phyloP scores from a whole-genome alignment of 257 asterid genomes.

The Ehretia macrophylla region DNA sequence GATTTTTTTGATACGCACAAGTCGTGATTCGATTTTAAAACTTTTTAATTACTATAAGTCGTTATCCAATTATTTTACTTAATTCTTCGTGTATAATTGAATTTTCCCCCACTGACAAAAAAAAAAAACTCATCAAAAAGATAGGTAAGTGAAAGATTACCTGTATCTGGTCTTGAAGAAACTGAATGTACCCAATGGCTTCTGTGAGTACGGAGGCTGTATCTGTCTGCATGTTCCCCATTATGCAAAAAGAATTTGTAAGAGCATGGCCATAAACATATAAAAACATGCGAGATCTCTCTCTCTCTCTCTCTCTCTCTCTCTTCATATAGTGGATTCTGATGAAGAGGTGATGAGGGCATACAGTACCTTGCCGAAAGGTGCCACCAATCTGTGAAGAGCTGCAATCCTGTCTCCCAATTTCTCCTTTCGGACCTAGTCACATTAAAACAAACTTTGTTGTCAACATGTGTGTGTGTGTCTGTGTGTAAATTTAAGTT shows the following conservation, averaged over 20 bases:
- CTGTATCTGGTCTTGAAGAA: slow-evolving; percentile 32
- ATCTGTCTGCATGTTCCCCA: slow-evolving; percentile 32
- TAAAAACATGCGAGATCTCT: neutral
- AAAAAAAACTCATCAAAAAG: neutral
- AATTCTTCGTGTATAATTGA: neutral
- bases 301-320: neutral
- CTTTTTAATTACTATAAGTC: too few relatives aligned
- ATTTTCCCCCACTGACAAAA: neutral
- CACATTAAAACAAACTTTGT: too few relatives aligned
- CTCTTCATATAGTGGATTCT: slow-evolving; percentile 15
- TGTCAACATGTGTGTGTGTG: too few relatives aligned
- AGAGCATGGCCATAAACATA: slow-evolving; percentile 13
- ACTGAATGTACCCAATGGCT: slow-evolving; percentile 33
- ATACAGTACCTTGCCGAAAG: slow-evolving; percentile 35
- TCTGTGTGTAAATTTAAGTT: too few relatives aligned
- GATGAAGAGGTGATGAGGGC: neutral
- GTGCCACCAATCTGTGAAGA: slow-evolving; percentile 38
- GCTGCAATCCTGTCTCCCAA: slow-evolving; percentile 39
- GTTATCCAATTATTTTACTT: neutral
- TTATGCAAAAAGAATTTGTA: slow-evolving; percentile 1
- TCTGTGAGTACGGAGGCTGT: slow-evolving; percentile 38
- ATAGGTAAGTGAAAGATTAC: neutral
- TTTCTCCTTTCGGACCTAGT: slow-evolving; percentile 31
- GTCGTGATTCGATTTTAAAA: too few relatives aligned
- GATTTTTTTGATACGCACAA: too few relatives aligned